Conservation (phyloP, 352 stramenopile species). For the Pythium folliculosum region DNA sequence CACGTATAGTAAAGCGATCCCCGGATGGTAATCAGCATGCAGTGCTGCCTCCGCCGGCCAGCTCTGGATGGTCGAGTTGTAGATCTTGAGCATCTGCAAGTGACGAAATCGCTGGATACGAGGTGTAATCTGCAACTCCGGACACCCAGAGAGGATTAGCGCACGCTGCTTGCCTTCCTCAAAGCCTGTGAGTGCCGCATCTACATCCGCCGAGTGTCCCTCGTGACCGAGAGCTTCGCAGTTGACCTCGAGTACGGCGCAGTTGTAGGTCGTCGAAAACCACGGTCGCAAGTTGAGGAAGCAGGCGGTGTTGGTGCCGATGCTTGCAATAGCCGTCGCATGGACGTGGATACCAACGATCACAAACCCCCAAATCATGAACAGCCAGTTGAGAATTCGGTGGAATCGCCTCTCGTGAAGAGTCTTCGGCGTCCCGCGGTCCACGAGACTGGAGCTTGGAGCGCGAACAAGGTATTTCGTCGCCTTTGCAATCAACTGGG, state of each 20-base stretch:
- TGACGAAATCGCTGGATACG: constrained; percentile 10
- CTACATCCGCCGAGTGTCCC: constrained; percentile 2
- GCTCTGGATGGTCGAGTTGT: constrained; percentile 26
- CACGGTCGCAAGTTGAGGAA: constrained; percentile 16
- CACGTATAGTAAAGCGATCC: constrained; percentile 19
- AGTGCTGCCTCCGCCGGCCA: constrained; percentile 17
- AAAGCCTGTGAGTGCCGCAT: background rate
- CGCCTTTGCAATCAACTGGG: too few species aligned
- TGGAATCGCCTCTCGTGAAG: background rate
- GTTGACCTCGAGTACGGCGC: constrained; percentile 20
- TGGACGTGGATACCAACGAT: constrained; percentile 14
- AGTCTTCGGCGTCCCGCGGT: too few species aligned
- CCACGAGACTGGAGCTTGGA: too few species aligned
- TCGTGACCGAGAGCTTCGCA: constrained; percentile 5
- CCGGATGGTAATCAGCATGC: constrained; percentile 1
- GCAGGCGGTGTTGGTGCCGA: background rate
- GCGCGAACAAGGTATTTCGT: too few species aligned
- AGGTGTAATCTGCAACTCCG: constrained; percentile 9
- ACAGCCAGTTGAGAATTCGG: background rate
- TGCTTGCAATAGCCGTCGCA: background rate
- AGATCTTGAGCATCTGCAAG: constrained; percentile 19
- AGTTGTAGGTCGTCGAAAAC: constrained; percentile 15
- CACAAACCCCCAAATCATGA: constrained; percentile 12
- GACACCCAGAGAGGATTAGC: constrained; percentile 27
- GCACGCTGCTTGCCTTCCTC: background rate